Percentiles rank a stretch among this genome's conserved stretches.
Conservation (phyloP, 129 eudicot species). For the Tanacetum coccineum region DNA sequence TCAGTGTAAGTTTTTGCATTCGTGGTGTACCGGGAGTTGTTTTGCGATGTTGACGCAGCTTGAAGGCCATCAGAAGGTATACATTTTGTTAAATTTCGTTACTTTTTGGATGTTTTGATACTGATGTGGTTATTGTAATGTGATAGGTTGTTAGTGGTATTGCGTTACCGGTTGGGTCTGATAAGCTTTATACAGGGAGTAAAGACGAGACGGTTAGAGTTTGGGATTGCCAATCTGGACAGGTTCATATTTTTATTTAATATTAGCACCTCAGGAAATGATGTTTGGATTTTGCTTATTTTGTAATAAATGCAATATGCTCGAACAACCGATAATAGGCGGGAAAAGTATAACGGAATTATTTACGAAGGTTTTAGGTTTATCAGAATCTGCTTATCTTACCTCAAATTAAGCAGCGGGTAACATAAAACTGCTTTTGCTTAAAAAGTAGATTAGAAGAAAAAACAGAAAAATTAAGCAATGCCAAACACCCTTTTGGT, state of each 20-base stretch:
- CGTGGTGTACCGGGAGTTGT: slow-evolving; percentile 61
- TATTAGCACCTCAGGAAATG: too few species aligned
- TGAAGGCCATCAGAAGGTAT: slow-evolving; percentile 77
- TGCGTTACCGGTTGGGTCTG: slow-evolving; percentile 74
- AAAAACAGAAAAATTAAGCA: too few species aligned
- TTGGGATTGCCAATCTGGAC: slow-evolving; percentile 99
- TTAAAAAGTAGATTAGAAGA: too few species aligned
- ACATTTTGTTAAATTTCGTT: not conserved
- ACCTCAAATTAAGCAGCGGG: too few species aligned
- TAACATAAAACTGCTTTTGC: too few species aligned
- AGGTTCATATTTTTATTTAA: slow-evolving; percentile 39
- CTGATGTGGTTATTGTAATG: not conserved
- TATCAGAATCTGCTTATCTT: too few species aligned
- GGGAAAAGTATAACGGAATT: too few species aligned
- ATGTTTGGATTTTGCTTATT: too few species aligned
- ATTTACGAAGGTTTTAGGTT: too few species aligned
- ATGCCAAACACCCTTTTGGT: not conserved
- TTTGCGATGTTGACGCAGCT: slow-evolving; percentile 67
- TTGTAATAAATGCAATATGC: too few species aligned
- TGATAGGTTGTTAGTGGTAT: slow-evolving; percentile 81
- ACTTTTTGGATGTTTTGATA: not conserved
- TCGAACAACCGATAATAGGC: too few species aligned
- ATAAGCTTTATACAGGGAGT: slow-evolving; percentile 91
- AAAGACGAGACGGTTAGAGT: slow-evolving; percentile 80
- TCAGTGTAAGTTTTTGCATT: slow-evolving; percentile 58